These are phyloP conservation scores for Eucalyptus marginata DNA, from an alignment of 345 rosid species.

Conservation along the genomic window DNA sequence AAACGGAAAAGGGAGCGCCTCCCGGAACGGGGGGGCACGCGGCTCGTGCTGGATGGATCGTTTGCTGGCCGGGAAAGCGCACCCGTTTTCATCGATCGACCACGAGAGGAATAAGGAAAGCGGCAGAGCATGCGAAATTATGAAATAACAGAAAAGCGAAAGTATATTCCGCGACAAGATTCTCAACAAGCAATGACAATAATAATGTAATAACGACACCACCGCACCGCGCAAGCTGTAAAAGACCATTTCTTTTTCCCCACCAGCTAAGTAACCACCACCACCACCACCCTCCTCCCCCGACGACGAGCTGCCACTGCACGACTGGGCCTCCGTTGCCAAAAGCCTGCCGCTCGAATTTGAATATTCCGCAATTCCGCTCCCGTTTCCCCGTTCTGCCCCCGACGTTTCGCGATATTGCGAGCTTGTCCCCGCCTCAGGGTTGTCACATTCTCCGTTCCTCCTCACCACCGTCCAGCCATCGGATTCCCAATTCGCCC, in stretches of 20 bases:
- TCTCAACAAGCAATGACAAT: neutral
- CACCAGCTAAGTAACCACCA: slow-evolving; percentile 1
- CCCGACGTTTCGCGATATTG: neutral
- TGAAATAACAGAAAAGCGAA: neutral
- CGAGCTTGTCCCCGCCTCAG: neutral
- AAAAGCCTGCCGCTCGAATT: neutral
- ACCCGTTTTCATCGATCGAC: neutral
- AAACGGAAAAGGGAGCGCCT: neutral
- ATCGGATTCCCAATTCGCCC: slow-evolving; percentile 46
- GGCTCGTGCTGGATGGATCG: neutral
- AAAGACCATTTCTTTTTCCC: neutral
- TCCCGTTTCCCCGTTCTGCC: neutral
- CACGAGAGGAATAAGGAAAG: neutral
- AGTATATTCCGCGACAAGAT: neutral
- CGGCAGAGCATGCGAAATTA: neutral
- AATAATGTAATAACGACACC: neutral
- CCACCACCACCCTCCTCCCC: neutral
- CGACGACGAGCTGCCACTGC: neutral
- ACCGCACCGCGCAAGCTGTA: neutral
- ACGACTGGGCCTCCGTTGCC: neutral
- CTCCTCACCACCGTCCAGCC: slow-evolving; percentile 44
- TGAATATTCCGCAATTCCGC: neutral
- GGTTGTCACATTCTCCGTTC: neutral
- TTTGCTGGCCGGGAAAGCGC: neutral
- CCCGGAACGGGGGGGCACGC: neutral